phyloP scores from a whole-genome alignment of 441 rosid genomes.

The Adansonia gregorii region DNA sequence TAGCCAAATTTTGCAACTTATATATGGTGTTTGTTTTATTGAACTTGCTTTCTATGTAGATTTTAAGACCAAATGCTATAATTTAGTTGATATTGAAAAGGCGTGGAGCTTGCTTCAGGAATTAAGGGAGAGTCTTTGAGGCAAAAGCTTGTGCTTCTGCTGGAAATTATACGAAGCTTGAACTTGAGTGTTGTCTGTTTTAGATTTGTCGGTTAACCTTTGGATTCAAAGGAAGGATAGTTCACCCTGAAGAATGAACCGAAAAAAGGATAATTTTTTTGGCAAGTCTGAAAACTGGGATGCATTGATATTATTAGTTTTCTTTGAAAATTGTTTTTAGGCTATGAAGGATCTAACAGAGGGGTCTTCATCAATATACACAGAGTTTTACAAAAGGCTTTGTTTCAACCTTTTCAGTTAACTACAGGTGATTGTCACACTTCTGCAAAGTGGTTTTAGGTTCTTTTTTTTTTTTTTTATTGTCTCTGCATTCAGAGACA shows the following conservation, averaged over 20 bases:
- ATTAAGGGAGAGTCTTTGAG: background rate
- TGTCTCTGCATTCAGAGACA: background rate
- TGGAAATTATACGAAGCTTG: background rate
- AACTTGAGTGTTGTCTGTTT: background rate
- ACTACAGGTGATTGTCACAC: conserved; percentile 40
- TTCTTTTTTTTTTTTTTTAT: background rate
- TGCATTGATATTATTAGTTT: background rate
- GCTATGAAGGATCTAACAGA: conserved; percentile 34
- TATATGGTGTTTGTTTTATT: background rate
- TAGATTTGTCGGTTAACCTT: background rate
- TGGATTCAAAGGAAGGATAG: background rate
- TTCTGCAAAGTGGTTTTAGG: background rate
- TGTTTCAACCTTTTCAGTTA: conserved; percentile 35
- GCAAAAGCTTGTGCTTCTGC: background rate
- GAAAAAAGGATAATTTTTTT: background rate
- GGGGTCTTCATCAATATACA: conserved; percentile 41
- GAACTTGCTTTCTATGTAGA: background rate
- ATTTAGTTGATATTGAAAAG: background rate
- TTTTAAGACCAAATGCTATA: background rate
- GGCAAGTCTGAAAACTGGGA: background rate
- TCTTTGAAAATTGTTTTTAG: conserved; percentile 14
- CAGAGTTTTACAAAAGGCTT: conserved; percentile 38
- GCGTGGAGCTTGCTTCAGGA: background rate
- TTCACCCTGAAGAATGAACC: background rate
- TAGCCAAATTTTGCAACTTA: conserved; percentile 5